Evolutionary conservation across 23 red algal genomes (phyloP).

Genomic region (Gracilariopsis chorda): DNA sequence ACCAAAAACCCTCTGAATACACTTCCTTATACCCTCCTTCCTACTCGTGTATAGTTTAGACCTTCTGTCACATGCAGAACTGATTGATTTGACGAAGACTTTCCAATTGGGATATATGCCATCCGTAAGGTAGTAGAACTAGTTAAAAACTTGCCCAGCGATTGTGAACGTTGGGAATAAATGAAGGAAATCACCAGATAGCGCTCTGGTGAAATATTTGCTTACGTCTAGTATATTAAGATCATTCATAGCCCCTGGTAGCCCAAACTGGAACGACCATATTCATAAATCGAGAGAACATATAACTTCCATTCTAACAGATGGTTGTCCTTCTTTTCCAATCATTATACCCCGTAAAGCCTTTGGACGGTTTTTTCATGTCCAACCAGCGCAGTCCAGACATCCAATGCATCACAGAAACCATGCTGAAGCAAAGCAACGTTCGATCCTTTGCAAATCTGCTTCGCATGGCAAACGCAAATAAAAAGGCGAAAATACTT

Average conservation of each 20-base stretch:
- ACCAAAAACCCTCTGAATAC: conserved; percentile 35
- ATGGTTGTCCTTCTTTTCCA: neutral
- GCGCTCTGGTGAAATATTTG: neutral
- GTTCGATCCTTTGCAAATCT: neutral
- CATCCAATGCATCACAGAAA: neutral
- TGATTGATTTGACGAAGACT: neutral
- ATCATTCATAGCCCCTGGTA: conserved; percentile 9
- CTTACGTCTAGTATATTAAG: neutral
- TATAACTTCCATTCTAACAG: neutral
- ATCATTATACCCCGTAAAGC: neutral
- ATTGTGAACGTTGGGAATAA: neutral
- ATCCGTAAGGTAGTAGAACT: conserved; percentile 12
- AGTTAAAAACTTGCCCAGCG: neutral
- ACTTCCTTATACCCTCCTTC: conserved; percentile 18
- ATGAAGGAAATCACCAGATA: neutral
- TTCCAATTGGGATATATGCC: conserved; percentile 28
- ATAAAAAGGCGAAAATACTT: neutral
- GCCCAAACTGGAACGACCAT: conserved; percentile 17
- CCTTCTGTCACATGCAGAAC: neutral
- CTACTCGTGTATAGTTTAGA: neutral
- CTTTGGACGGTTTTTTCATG: neutral
- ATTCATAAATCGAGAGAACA: conserved; percentile 3
- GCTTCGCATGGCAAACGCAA: neutral
- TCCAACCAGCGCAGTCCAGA: conserved; percentile 1
- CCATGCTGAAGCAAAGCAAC: neutral